These are phyloP conservation scores for Omphalotus guepiniiformis DNA, from an alignment of 768 basidiomycete genomes.

Conservation along the genomic window DNA sequence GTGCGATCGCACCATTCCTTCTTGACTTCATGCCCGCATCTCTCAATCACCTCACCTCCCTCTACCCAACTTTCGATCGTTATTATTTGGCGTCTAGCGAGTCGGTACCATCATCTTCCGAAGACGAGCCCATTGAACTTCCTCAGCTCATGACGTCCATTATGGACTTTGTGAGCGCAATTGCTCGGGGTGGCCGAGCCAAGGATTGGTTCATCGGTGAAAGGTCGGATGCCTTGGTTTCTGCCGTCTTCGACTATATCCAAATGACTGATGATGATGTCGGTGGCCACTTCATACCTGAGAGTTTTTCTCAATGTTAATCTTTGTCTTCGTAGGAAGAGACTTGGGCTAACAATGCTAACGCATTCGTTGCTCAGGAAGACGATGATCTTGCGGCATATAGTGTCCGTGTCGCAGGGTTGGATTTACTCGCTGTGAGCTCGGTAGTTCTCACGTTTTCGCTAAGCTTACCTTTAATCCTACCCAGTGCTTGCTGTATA, in stretches of 20 bases:
- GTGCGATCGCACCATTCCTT: slow-evolving; percentile 60
- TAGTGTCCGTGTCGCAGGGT: slow-evolving; percentile 77
- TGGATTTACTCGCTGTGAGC: slow-evolving; percentile 82
- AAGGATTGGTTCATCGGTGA: slow-evolving; percentile 57
- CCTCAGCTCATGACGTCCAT: slow-evolving; percentile 74
- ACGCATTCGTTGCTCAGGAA: slow-evolving; percentile 91
- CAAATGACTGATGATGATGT: slow-evolving; percentile 94
- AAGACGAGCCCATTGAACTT: slow-evolving; percentile 75
- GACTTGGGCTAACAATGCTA: slow-evolving; percentile 84
- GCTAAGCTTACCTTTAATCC: too few species aligned
- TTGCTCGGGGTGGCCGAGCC: slow-evolving; percentile 60
- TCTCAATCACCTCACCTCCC: slow-evolving; percentile 52
- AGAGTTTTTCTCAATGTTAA: slow-evolving; percentile 4
- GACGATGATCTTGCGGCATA: slow-evolving; percentile 86
- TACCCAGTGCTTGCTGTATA: slow-evolving; percentile 57
- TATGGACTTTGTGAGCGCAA: slow-evolving; percentile 72
- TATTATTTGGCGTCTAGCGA: slow-evolving; percentile 59
- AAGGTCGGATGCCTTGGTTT: slow-evolving; percentile 48
- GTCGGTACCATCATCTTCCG: slow-evolving; percentile 58
- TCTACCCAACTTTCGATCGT: slow-evolving; percentile 56
- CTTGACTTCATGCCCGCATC: slow-evolving; percentile 54
- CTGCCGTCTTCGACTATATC: slow-evolving; percentile 59
- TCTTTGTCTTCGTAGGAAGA: slow-evolving; percentile 58
- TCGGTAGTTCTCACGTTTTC: slow-evolving; percentile 10
- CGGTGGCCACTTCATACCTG: slow-evolving; percentile 20